Base-by-base conservation (phyloP, 805 yeast genomes). In the Metschnikowia lochheadii region DNA sequence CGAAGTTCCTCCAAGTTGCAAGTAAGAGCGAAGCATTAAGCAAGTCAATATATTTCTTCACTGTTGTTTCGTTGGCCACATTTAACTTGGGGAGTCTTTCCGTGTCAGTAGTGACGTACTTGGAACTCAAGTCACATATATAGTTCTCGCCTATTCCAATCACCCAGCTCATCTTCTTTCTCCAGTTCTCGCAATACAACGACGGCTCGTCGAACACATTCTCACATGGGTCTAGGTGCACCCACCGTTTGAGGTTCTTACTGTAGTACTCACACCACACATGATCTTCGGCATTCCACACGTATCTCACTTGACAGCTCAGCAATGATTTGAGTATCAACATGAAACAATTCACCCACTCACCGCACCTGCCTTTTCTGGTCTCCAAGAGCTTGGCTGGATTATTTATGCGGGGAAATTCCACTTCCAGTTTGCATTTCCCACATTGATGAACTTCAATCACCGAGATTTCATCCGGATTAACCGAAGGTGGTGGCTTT, bases 261-360 rank as follows among this genome's bases (percentile, higher is more conserved):
- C 96, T 87, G 63, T 81, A 91, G 59, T 86, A 85, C 62, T 92
- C 98, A 60, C 95, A 86, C 98, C 98, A 92, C 1, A 89, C 97
- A 64, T 92, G 98, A 64, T 92, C 98, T 63, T 92, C 98, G 6
- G 79, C 72, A 64, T 89, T 90, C 95, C 95, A 88, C 2, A 91
- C 70, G 61, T 85, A 90, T 46, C 98, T 69, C 13, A 67, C 51
- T 34, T 57, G 57, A 14, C 61, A 54, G 18, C 63, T 67, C 26
- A 81, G 72, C 40, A 91, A 69, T 0, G 96, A 81, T 26, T 83
- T 75, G 48, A 91, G 68, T 2, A 90, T 68, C 34, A 89, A 70
- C 41, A 87, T 76, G 63, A 91, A 90, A 55, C 92, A 82, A 58
- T 87, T 87, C 49, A 91, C 92, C 96, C 96, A 92, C 65, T 92